These are phyloP conservation scores for Aspergillus puulaauensis DNA, from an alignment of 2,329 filamentous ascomycete genomes.

Conservation along the genomic window DNA sequence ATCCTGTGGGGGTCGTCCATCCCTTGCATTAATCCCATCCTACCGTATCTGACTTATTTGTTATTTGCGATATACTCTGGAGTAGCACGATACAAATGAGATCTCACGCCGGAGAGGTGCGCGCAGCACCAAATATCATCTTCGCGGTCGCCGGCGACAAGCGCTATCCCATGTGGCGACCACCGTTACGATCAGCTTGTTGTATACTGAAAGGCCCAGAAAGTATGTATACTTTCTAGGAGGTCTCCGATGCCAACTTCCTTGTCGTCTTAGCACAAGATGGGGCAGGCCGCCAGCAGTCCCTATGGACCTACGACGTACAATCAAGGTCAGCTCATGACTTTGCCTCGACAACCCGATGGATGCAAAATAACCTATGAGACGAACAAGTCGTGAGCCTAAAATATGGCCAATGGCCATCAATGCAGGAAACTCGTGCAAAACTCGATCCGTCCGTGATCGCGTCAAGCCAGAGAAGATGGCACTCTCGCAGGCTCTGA, in stretches of 20 bases:
- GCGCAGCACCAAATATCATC: neutral
- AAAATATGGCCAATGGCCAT: too few species aligned
- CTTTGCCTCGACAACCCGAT: neutral
- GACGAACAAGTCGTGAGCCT: too few species aligned
- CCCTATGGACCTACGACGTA: too few species aligned
- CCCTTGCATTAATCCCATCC: conserved; percentile 22
- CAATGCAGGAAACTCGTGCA: too few species aligned
- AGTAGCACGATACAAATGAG: neutral
- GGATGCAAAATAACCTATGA: neutral
- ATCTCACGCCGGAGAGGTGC: neutral
- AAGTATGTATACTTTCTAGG: conserved; percentile 16
- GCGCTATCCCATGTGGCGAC: too few species aligned
- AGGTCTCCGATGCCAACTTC: conserved; percentile 28
- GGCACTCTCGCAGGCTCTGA: too few species aligned
- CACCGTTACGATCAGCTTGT: too few species aligned
- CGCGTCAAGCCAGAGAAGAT: too few species aligned
- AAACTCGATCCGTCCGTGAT: too few species aligned
- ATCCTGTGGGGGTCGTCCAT: conserved; percentile 28
- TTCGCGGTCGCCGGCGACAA: too few species aligned
- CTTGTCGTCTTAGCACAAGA: conserved; percentile 17
- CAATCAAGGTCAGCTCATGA: too few species aligned
- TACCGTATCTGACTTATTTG: conserved; percentile 26
- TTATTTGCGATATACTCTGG: neutral
- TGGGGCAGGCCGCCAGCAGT: conserved; percentile 28
- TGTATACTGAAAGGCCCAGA: too few species aligned